A percentile compares a stretch with the other conserved stretches of the same genome.
phyloP scores from a whole-genome alignment of 129 eudicot species.

The Chrysanthemum seticuspe region DNA sequence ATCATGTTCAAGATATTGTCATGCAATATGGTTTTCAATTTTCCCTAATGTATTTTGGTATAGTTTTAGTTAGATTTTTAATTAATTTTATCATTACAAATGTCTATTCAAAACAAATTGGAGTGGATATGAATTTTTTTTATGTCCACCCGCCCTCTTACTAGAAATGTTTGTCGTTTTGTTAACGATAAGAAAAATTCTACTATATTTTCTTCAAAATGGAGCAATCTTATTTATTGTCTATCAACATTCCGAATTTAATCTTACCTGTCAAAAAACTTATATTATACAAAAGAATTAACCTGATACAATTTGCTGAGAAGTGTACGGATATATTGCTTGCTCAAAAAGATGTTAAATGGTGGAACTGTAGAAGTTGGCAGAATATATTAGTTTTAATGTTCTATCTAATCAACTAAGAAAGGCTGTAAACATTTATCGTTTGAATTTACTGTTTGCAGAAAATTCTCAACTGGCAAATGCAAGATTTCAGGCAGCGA shows the following conservation, averaged over 20 bases:
- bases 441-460: constrained; percentile 31
- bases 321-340: constrained; percentile 18
- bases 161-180: neutral
- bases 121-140: constrained; percentile 2
- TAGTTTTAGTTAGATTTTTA: too few species aligned
- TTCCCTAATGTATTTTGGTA: too few species aligned
- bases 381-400: constrained; percentile 8
- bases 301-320: constrained; percentile 8
- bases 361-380: constrained; percentile 19
- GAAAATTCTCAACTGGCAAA: constrained; percentile 88
- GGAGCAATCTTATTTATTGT: constrained; percentile 10
- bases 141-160: neutral
- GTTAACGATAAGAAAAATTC: neutral
- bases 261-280: neutral
- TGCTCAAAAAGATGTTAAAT: constrained; percentile 6
- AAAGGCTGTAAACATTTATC: constrained; percentile 10
- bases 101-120: neutral
- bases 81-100: neutral
- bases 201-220: neutral
- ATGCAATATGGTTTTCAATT: too few species aligned
- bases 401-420: constrained; percentile 9
- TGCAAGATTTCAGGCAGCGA: constrained; percentile 97
- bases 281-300: neutral
- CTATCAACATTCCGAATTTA: neutral
- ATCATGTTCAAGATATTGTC: too few species aligned